Conservation (phyloP, 176 grass and related monocot species). For the Paspalum vaginatum region DNA sequence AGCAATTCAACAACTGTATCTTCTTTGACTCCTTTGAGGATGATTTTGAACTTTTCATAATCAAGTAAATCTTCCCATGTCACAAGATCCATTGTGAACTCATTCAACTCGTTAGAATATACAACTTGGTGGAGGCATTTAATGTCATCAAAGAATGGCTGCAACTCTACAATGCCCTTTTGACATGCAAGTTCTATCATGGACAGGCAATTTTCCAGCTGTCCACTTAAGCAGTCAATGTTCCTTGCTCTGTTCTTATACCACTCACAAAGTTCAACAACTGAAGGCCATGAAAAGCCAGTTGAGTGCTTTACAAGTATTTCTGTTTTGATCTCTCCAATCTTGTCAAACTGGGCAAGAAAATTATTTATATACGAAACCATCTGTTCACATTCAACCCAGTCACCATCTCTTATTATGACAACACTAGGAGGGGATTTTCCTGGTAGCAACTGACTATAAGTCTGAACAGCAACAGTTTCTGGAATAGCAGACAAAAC, state of each 20-base stretch:
- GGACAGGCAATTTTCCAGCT: slow-evolving; percentile 83
- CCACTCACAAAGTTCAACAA: slow-evolving; percentile 76
- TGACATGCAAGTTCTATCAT: slow-evolving; percentile 81
- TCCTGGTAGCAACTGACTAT: slow-evolving; percentile 85
- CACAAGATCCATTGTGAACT: slow-evolving; percentile 71
- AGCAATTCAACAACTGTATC: slow-evolving; percentile 69
- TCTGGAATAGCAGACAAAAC: slow-evolving; percentile 89
- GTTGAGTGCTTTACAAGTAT: slow-evolving; percentile 62
- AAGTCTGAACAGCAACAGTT: slow-evolving; percentile 86
- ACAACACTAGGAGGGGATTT: slow-evolving; percentile 61
- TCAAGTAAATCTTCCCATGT: slow-evolving; percentile 75
- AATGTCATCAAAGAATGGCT: slow-evolving; percentile 76
- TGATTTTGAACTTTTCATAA: slow-evolving; percentile 94
- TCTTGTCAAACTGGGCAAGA: slow-evolving; percentile 49
- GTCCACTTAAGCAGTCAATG: slow-evolving; percentile 96
- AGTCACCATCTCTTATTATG: slow-evolving; percentile 82
- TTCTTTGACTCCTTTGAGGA: slow-evolving; percentile 80
- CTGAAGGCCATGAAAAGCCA: slow-evolving; percentile 83
- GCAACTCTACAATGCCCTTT: slow-evolving; percentile 70
- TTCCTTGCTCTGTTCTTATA: slow-evolving; percentile 83
- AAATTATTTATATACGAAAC: slow-evolving; percentile 61
- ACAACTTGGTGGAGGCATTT: slow-evolving; percentile 74
- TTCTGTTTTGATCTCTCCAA: slow-evolving; percentile 69
- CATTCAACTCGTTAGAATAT: slow-evolving; percentile 70
- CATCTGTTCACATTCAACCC: slow-evolving; percentile 91